Evolutionary conservation across 768 basidiomycete species (phyloP).

Genomic region (Pholiota molesta): DNA sequence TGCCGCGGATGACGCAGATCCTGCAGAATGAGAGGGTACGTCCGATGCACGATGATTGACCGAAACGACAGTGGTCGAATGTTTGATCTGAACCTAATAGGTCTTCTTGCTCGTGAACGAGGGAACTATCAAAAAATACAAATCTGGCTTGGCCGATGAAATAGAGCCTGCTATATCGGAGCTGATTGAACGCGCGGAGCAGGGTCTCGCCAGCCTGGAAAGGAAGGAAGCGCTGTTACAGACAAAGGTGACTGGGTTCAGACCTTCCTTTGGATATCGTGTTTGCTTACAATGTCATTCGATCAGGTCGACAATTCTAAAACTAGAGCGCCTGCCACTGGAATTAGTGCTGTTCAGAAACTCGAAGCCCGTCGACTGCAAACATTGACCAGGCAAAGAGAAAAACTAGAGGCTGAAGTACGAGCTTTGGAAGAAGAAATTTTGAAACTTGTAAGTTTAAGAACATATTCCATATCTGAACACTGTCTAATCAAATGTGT

Average conservation of each 20-base stretch:
- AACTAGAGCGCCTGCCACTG: constrained; percentile 43
- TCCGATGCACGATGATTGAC: not conserved
- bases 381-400: constrained; percentile 64
- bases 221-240: constrained; percentile 66
- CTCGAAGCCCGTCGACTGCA: constrained; percentile 68
- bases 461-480: not conserved
- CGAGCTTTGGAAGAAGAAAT: constrained; percentile 64
- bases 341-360: constrained; percentile 60
- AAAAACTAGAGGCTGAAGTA: constrained; percentile 68
- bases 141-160: constrained; percentile 74
- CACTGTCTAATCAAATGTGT: not conserved
- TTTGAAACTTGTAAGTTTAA: constrained; percentile 48
- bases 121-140: constrained; percentile 71
- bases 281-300: not conserved
- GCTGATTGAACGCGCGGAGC: constrained; percentile 70
- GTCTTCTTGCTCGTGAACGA: constrained; percentile 78
- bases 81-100: constrained; percentile 35
- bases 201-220: constrained; percentile 60
- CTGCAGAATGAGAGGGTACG: constrained; percentile 68
- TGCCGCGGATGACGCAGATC: constrained; percentile 70
- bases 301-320: constrained; percentile 59
- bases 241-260: constrained; percentile 54
- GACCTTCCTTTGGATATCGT: not conserved
- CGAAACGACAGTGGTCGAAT: not conserved
- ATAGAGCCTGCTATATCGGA: constrained; percentile 82